Percentiles rank a stretch among this genome's conserved stretches.
phyloP scores from a whole-genome alignment of 441 rosid genomes.

The Bruguiera hainesii region DNA sequence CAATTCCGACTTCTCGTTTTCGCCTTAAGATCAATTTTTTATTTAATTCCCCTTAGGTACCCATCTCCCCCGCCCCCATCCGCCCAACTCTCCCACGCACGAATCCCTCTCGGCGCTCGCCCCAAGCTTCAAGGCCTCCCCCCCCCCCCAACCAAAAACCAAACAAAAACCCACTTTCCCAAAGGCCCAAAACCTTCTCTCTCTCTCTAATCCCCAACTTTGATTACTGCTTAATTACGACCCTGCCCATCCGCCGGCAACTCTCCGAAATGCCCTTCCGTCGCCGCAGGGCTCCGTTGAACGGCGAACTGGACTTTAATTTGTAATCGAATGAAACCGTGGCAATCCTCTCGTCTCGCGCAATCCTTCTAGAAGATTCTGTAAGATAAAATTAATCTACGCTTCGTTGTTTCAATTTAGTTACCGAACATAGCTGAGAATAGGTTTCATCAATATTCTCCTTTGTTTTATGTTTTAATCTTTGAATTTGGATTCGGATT shows the following conservation, averaged over 20 bases:
- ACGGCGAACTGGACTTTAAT: conserved; percentile 9
- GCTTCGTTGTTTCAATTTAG: not conserved
- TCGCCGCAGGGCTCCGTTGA: conserved; percentile 16
- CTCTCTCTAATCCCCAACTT: conserved; percentile 16
- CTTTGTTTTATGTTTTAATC: not conserved
- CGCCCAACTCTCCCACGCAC: too few species aligned
- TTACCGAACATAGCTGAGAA: not conserved
- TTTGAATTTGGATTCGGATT: not conserved
- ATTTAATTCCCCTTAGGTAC: too few species aligned
- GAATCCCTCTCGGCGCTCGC: too few species aligned
- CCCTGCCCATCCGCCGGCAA: conserved; percentile 24
- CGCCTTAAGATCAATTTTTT: too few species aligned
- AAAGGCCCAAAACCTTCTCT: not conserved
- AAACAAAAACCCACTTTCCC: conserved; percentile 16
- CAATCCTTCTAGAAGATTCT: conserved; percentile 24
- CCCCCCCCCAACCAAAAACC: not conserved
- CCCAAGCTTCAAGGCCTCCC: too few species aligned
- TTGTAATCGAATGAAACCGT: conserved; percentile 20
- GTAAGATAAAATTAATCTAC: conserved; percentile 20
- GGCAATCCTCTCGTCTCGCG: conserved; percentile 11
- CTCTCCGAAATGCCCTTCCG: conserved; percentile 32
- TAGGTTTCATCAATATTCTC: not conserved
- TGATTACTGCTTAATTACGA: conserved; percentile 30
- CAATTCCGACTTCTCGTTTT: too few species aligned
- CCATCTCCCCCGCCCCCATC: too few species aligned